These are phyloP conservation scores for Ophiostoma perfectum DNA, from an alignment of 2,329 filamentous ascomycete species.

Conservation along the genomic window DNA sequence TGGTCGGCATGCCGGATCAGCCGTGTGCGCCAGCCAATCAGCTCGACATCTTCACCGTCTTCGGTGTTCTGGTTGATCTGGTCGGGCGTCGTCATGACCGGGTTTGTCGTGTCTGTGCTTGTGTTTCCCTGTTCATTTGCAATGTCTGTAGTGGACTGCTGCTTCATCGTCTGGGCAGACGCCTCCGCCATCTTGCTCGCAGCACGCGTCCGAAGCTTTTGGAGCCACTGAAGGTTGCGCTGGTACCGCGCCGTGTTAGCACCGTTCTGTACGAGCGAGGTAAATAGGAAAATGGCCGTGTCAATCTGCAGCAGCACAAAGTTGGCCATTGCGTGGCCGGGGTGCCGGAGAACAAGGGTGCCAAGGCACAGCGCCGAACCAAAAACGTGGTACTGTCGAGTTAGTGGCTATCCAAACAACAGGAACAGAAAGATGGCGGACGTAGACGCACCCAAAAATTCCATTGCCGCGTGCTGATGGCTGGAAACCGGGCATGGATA, in stretches of 20 bases:
- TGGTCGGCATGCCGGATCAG: constrained; percentile 18
- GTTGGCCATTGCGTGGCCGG: constrained; percentile 17
- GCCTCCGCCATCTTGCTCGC: neutral
- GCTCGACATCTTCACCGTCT: constrained; percentile 15
- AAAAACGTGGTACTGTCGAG: constrained; percentile 15
- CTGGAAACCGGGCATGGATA: constrained; percentile 17
- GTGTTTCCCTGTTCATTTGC: neutral
- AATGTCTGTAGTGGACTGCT: neutral
- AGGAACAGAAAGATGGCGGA: neutral
- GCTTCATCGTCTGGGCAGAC: neutral
- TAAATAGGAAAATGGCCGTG: constrained; percentile 15
- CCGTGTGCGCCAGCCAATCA: constrained; percentile 22
- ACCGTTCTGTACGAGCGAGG: neutral
- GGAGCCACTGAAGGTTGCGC: neutral
- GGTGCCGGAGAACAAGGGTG: constrained; percentile 19
- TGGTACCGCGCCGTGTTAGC: neutral
- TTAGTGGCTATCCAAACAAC: neutral
- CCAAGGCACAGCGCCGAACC: constrained; percentile 19
- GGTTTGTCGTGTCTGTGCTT: neutral
- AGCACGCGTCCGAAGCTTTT: neutral
- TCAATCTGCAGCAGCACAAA: constrained; percentile 20
- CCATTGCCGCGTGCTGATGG: constrained; percentile 20
- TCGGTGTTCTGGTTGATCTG: neutral
- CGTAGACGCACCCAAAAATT: constrained; percentile 16
- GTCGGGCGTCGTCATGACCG: neutral